Evolutionary conservation across 192 early-diverging fungal genomes (phyloP).

Genomic region (Backusella mclennaniae): DNA sequence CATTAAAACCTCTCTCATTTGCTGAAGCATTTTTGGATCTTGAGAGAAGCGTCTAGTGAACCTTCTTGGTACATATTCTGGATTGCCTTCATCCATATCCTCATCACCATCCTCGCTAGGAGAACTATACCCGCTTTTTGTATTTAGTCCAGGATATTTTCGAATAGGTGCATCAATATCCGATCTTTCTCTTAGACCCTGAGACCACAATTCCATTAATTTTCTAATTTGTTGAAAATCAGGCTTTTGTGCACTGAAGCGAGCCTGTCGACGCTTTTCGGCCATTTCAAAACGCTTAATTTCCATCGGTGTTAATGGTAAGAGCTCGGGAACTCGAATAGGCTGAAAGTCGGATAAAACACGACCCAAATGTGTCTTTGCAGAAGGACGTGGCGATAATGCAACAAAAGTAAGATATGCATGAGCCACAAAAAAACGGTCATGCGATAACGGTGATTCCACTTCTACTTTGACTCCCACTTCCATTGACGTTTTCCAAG

Average conservation of each 20-base stretch:
- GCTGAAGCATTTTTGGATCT: conserved; percentile 27
- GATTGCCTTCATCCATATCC: not conserved
- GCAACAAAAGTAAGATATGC: conserved; percentile 70
- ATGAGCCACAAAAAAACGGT: conserved; percentile 56
- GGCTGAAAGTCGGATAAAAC: conserved; percentile 14
- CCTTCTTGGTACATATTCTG: not conserved
- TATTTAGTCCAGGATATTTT: conserved; percentile 25
- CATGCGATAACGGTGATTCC: conserved; percentile 58
- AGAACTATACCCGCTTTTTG: not conserved
- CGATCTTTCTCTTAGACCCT: conserved; percentile 24
- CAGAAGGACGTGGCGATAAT: conserved; percentile 29
- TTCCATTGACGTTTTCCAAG: conserved; percentile 76
- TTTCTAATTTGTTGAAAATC: conserved; percentile 35
- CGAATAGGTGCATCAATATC: conserved; percentile 21
- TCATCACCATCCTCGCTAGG: not conserved
- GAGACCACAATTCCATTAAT: conserved; percentile 44
- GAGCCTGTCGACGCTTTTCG: conserved; percentile 45
- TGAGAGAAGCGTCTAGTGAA: conserved; percentile 12
- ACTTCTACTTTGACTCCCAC: conserved; percentile 64
- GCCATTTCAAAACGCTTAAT: conserved; percentile 56
- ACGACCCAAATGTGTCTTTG: conserved; percentile 27
- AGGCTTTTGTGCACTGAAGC: conserved; percentile 33
- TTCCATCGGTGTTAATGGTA: conserved; percentile 51
- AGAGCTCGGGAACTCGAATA: conserved; percentile 48
- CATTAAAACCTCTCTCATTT: conserved; percentile 27